These are phyloP conservation scores for Solanum raphanifolium DNA, from an alignment of 257 asterid species.

Conservation along the genomic window DNA sequence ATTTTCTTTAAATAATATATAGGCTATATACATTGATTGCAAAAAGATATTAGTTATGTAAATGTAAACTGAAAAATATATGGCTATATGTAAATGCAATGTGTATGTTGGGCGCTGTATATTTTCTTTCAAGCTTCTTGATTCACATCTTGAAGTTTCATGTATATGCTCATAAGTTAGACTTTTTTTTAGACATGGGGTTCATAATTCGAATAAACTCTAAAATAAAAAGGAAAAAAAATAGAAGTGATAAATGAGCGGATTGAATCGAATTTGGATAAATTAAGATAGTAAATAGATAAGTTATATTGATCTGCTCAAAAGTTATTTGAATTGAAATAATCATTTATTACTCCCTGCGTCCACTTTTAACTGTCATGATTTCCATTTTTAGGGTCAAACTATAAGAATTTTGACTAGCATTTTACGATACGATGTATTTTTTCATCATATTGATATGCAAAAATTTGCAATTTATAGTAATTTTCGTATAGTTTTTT, in stretches of 20 bases:
- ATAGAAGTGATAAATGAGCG: neutral
- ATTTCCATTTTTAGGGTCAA: too few species aligned
- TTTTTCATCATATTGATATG: too few species aligned
- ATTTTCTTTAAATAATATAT: neutral
- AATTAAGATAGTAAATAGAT: neutral
- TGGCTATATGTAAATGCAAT: neutral
- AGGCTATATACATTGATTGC: neutral
- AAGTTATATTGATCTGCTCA: accelerated
- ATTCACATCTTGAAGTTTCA: neutral
- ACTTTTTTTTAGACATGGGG: neutral
- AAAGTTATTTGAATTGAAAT: too few species aligned
- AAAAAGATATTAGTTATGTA: neutral
- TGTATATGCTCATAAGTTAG: neutral
- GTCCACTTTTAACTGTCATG: too few species aligned
- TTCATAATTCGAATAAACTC: neutral
- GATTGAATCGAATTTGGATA: neutral
- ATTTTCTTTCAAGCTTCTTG: too few species aligned
- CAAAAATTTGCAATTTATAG: too few species aligned
- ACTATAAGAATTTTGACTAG: too few species aligned
- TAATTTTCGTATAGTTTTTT: too few species aligned
- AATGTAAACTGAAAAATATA: neutral
- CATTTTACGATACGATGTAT: too few species aligned
- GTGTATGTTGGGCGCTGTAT: neutral
- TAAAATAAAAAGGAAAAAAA: neutral
- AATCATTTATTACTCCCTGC: too few species aligned